Evolutionary conservation across 768 basidiomycete genomes (phyloP), one percentile per base, ranked within the genome.

Genomic region (Phylloporus sp.): DNA sequence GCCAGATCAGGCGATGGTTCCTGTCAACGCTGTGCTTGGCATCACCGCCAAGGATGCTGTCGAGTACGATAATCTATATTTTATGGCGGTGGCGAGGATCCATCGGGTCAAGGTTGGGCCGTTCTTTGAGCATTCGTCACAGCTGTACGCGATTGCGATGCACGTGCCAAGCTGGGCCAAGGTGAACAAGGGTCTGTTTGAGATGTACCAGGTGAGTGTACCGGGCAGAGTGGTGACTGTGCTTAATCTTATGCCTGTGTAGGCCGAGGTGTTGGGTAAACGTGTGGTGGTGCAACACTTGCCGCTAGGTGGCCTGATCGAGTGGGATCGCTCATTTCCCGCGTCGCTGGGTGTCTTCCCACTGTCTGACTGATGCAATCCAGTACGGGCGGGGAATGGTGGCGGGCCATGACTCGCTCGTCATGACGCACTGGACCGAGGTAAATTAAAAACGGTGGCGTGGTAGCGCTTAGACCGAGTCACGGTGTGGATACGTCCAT

Each of bases 261-360:
- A 91, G 82, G 93, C 85, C 7, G 95, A 99, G 69, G 94, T 97
- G 12, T 74, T 97, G 36, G 84, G 86, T 15, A 97, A 97, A 70
- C 80, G 90, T 15, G 95, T 97, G n/a, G 95, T 97, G 5, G 91
- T 97, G 4, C 95, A 98, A 67, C 94, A 97, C 65, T 74, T 97
- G 44, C 87, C 88, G 8, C 76, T 97, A 22, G 94, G 93, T 18
- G 88, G 91, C 1, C 60, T 92, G 23, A 70, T 95, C 49, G 80
- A 82, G 61, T 91, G 90, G 90, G 75, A 73, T 53, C 43, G 40
- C 26, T 64, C n/a, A n/a, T n/a, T n/a, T n/a, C n/a, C n/a, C n/a
- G n/a, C n/a, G n/a, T n/a, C n/a, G n/a, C 12, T 23, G 23, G 22
- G 20, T 16, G 13, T 12, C 11, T 36, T 36, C 35, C 35, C 18